phyloP scores from a whole-genome alignment of 2,329 filamentous ascomycete species.

The Cercospora berteroae region DNA sequence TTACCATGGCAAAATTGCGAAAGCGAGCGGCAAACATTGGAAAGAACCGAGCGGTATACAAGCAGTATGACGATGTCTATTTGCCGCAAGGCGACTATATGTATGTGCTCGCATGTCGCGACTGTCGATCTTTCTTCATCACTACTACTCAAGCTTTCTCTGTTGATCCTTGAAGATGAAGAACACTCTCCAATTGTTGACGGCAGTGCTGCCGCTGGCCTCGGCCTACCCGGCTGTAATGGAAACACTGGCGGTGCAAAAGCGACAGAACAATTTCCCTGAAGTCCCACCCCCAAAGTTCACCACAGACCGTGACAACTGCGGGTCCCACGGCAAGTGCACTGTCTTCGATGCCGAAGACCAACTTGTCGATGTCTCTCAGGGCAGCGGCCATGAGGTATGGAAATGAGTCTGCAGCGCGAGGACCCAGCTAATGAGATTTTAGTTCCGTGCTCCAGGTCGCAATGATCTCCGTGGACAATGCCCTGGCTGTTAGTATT shows the following conservation, averaged over 20 bases:
- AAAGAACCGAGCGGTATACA: not conserved
- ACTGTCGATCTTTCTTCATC: not conserved
- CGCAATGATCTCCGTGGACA: slow-evolving; percentile 5
- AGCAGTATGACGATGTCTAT: not conserved
- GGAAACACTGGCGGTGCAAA: slow-evolving; percentile 13
- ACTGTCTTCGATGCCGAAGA: slow-evolving; percentile 33
- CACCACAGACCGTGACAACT: slow-evolving; percentile 22
- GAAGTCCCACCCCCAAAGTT: slow-evolving; percentile 19
- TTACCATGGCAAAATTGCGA: slow-evolving; percentile 5
- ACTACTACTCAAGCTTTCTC: too few species aligned
- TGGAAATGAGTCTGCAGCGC: not conserved
- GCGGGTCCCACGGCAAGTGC: slow-evolving; percentile 22
- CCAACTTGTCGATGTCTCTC: slow-evolving; percentile 30
- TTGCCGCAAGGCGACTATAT: not conserved
- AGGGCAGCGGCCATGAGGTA: slow-evolving; percentile 28
- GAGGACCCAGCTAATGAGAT: not conserved
- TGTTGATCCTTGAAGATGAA: slow-evolving; percentile 13
- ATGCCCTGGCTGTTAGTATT: slow-evolving; percentile 5
- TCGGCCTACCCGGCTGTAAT: slow-evolving; percentile 21
- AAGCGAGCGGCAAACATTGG: not conserved
- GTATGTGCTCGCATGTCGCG: not conserved
- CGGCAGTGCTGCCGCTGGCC: slow-evolving; percentile 22
- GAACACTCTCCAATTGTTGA: slow-evolving; percentile 10
- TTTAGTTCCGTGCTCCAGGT: slow-evolving; percentile 29
- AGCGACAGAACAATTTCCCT: slow-evolving; percentile 17